A percentile compares a stretch with the other conserved stretches of the same genome.
These are phyloP conservation scores for Candida krabiensis DNA, from an alignment of 805 yeast genomes.

Conservation along the genomic window DNA sequence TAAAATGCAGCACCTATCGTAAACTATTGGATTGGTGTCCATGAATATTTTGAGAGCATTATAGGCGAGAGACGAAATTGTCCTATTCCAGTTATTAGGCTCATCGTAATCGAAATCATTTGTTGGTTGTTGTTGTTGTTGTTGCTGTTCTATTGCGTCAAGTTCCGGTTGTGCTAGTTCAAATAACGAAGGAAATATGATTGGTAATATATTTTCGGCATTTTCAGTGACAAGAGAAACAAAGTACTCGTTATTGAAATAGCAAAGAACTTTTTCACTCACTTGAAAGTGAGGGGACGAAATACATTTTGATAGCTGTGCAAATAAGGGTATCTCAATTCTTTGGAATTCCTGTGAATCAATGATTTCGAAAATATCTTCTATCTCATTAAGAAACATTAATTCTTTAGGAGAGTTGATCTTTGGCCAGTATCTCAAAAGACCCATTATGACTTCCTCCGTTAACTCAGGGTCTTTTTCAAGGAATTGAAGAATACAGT, in stretches of 20 bases:
- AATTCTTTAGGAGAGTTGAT: constrained; percentile 93
- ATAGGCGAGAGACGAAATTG: constrained; percentile 87
- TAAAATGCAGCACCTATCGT: constrained; percentile 88
- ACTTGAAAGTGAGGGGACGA: constrained; percentile 97
- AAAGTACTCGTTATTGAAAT: constrained; percentile 94
- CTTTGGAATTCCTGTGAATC: constrained; percentile 90
- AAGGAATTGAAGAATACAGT: constrained; percentile 93
- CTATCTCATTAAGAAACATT: constrained; percentile 93
- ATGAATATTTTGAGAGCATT: constrained; percentile 88
- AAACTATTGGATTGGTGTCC: constrained; percentile 88
- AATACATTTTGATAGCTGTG: constrained; percentile 91
- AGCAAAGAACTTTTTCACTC: constrained; percentile 89
- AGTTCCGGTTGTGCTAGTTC: constrained; percentile 60
- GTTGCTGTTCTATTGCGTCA: constrained; percentile 29
- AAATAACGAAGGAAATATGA: constrained; percentile 84
- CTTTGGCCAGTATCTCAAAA: constrained; percentile 95
- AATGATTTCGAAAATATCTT: constrained; percentile 94
- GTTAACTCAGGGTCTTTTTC: constrained; percentile 92
- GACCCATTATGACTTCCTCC: constrained; percentile 94
- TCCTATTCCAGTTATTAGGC: constrained; percentile 81
- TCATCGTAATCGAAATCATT: constrained; percentile 43
- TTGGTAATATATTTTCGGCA: constrained; percentile 89
- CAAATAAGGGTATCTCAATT: constrained; percentile 90
- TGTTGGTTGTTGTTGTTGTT: constrained; percentile 13
- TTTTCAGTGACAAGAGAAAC: constrained; percentile 86